Conservation (phyloP, 1,284 basidiomycete genomes). For the Pseudozyma tsukubaensis region DNA sequence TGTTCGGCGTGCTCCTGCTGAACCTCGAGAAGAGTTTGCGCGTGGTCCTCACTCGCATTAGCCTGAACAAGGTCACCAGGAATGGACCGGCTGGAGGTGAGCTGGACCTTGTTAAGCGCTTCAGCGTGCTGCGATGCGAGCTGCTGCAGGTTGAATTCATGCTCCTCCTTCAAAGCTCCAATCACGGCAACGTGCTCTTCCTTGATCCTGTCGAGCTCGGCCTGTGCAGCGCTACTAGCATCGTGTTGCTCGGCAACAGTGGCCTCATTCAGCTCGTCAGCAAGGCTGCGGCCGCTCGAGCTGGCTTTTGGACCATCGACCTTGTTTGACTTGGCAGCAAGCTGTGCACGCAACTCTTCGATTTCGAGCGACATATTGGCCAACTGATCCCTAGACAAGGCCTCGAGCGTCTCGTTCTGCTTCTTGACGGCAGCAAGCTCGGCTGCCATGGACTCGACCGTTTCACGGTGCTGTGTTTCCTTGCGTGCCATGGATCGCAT, state of each 20-base stretch:
- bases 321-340: constrained; percentile 60
- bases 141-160: constrained; percentile 25
- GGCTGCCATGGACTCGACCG: constrained; percentile 77
- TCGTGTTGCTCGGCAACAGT: constrained; percentile 31
- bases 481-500: constrained; percentile 87
- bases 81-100: constrained; percentile 5
- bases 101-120: constrained; percentile 23
- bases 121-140: constrained; percentile 39
- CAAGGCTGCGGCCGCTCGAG: constrained; percentile 73
- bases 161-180: constrained; percentile 29
- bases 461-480: constrained; percentile 83
- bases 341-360: constrained; percentile 77
- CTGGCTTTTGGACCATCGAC: not conserved
- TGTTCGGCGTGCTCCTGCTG: constrained; percentile 26
- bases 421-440: constrained; percentile 78
- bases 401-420: constrained; percentile 81
- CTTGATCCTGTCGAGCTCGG: constrained; percentile 23
- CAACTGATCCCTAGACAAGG: constrained; percentile 83
- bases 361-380: constrained; percentile 82
- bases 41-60: constrained; percentile 21
- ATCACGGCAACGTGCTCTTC: constrained; percentile 27
- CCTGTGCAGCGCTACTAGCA: not conserved
- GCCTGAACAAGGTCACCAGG: constrained; percentile 13
- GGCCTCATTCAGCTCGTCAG: constrained; percentile 80
- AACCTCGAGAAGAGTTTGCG: constrained; percentile 14